phyloP scores from a whole-genome alignment of 768 basidiomycete genomes.

The Xanthoconium stramineum region DNA sequence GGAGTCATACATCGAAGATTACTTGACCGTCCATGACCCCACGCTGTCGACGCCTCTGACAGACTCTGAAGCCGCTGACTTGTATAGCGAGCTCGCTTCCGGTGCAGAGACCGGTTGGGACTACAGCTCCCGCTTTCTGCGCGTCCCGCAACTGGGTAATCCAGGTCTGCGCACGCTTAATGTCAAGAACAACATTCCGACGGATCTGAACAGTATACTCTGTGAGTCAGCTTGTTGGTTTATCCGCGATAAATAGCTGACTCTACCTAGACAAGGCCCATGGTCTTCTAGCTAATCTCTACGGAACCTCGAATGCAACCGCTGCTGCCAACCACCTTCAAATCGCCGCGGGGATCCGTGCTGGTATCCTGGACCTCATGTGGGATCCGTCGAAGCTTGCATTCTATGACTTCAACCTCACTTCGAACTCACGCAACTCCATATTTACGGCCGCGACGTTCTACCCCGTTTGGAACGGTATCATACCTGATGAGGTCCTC shows the following conservation, averaged over 20 bases:
- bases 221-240: constrained; percentile 45
- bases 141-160: constrained; percentile 35
- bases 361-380: constrained; percentile 78
- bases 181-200: constrained; percentile 62
- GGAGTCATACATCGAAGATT: constrained; percentile 82
- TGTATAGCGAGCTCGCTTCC: constrained; percentile 87
- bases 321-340: constrained; percentile 49
- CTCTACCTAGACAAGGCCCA: constrained; percentile 58
- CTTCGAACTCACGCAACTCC: constrained; percentile 57
- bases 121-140: constrained; percentile 44
- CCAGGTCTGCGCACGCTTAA: constrained; percentile 69
- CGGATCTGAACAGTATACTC: constrained; percentile 83
- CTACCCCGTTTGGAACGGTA: constrained; percentile 86
- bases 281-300: constrained; percentile 57
- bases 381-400: constrained; percentile 84
- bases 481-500: constrained; percentile 71
- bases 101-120: constrained; percentile 77
- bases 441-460: constrained; percentile 75
- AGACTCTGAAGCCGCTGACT: constrained; percentile 50
- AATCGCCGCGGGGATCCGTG: constrained; percentile 55
- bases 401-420: constrained; percentile 89
- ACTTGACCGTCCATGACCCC: constrained; percentile 70
- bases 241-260: background rate
- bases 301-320: constrained; percentile 42
- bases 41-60: constrained; percentile 52